Evolutionary conservation across 805 yeast genomes (phyloP).

Genomic region (Peterozyma toletana): DNA sequence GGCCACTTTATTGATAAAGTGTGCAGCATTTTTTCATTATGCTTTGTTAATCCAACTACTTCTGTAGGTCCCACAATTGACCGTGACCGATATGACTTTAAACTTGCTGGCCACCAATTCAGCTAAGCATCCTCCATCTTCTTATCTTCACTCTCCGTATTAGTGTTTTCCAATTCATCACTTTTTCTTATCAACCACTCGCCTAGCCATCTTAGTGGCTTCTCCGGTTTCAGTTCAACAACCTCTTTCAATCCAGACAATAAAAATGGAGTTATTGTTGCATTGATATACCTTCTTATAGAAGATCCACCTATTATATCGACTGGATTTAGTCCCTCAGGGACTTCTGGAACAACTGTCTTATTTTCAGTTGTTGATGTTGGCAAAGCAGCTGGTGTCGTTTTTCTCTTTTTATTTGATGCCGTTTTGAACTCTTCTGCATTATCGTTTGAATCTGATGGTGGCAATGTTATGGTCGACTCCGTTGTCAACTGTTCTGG

Average conservation of each 20-base stretch:
- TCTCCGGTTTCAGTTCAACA: slow-evolving; percentile 26
- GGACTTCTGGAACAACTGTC: slow-evolving; percentile 1
- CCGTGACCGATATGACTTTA: background rate
- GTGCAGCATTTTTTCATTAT: background rate
- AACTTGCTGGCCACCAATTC: background rate
- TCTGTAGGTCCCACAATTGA: background rate
- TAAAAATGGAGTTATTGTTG: slow-evolving; percentile 36
- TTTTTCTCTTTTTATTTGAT: too few species aligned
- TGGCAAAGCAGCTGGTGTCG: too few species aligned
- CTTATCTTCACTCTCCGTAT: background rate
- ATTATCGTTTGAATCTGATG: too few species aligned
- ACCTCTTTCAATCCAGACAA: slow-evolving; percentile 34
- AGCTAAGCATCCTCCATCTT: background rate
- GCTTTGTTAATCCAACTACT: background rate
- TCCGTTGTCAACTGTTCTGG: background rate
- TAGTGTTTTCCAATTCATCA: slow-evolving; percentile 2
- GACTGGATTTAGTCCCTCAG: slow-evolving; percentile 5
- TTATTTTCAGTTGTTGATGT: background rate
- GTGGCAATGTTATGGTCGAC: too few species aligned
- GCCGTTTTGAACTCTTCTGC: too few species aligned
- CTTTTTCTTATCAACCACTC: slow-evolving; percentile 24
- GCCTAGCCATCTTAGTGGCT: slow-evolving; percentile 32
- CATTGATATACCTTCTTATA: slow-evolving; percentile 40
- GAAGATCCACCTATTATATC: slow-evolving; percentile 51
- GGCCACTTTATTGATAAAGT: background rate